Percentiles rank a stretch among this genome's conserved stretches.
These are phyloP conservation scores for Sicyos baderoa DNA, from an alignment of 306 rosid species.

Conservation along the genomic window DNA sequence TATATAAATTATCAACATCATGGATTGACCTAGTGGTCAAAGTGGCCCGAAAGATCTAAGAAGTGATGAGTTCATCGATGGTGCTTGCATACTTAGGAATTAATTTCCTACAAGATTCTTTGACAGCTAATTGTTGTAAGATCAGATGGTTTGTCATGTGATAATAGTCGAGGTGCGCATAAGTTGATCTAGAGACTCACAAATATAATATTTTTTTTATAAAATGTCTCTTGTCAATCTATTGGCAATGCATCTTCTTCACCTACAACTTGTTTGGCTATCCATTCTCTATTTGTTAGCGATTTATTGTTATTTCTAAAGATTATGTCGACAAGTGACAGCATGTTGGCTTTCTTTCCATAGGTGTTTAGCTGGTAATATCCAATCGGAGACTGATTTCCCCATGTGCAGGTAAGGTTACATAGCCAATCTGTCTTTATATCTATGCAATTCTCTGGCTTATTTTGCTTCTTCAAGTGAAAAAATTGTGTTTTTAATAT, in stretches of 20 bases:
- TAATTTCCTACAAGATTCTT: too few relatives aligned
- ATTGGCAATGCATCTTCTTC: background rate
- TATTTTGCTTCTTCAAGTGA: background rate
- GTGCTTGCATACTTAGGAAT: too few relatives aligned
- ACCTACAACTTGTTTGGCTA: background rate
- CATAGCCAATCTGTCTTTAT: background rate
- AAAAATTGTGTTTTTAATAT: background rate
- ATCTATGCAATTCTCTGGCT: background rate
- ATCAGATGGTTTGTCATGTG: too few relatives aligned
- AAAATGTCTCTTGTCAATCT: background rate
- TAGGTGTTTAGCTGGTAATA: slow-evolving; percentile 32
- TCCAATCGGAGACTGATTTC: background rate
- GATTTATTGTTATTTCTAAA: background rate
- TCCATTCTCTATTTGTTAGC: background rate
- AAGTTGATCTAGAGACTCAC: too few relatives aligned
- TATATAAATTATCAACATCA: too few relatives aligned
- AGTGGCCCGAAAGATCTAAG: too few relatives aligned
- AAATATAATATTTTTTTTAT: background rate
- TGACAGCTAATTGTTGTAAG: too few relatives aligned
- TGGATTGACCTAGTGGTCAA: too few relatives aligned
- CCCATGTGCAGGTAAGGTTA: background rate
- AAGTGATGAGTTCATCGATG: too few relatives aligned
- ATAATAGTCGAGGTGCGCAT: too few relatives aligned
- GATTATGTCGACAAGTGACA: background rate
- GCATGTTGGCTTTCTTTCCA: background rate